Conservation (phyloP, 345 rosid species). For the Gossypium mustelinum region DNA sequence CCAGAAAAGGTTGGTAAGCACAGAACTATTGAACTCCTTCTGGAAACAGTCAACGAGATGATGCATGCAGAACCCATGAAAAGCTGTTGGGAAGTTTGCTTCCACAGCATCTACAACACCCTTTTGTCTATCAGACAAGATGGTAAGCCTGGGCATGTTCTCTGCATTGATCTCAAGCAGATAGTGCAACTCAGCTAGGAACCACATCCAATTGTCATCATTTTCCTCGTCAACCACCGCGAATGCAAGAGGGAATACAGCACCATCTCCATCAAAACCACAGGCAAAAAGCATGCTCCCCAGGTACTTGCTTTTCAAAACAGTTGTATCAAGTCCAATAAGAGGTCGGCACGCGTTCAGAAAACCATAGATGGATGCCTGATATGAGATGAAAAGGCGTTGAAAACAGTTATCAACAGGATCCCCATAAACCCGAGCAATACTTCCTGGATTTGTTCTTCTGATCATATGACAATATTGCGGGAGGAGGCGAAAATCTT, state of each 20-base stretch:
- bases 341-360: slow-evolving; percentile 79
- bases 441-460: slow-evolving; percentile 74
- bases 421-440: slow-evolving; percentile 62
- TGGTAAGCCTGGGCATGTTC: slow-evolving; percentile 78
- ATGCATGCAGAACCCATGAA: slow-evolving; percentile 78
- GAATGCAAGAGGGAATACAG: slow-evolving; percentile 73
- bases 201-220: slow-evolving; percentile 76
- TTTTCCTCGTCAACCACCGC: slow-evolving; percentile 79
- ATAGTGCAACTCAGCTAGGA: slow-evolving; percentile 74
- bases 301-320: slow-evolving; percentile 66
- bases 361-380: slow-evolving; percentile 80
- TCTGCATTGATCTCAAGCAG: slow-evolving; percentile 70
- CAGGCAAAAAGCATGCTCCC: slow-evolving; percentile 78
- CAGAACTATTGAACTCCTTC: slow-evolving; percentile 63
- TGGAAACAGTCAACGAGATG: slow-evolving; percentile 61
- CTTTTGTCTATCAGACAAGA: slow-evolving; percentile 71
- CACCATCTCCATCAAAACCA: slow-evolving; percentile 90
- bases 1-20: slow-evolving; percentile 71
- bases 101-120: slow-evolving; percentile 73
- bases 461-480: slow-evolving; percentile 74
- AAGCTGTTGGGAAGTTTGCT: slow-evolving; percentile 78
- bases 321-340: slow-evolving; percentile 70
- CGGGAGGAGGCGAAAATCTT: slow-evolving; percentile 83
- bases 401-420: slow-evolving; percentile 61
- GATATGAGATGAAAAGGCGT: slow-evolving; percentile 70